These are phyloP conservation scores for Phascolomyces articulosus DNA, from an alignment of 371 early-diverging fungal genomes.

Conservation along the genomic window DNA sequence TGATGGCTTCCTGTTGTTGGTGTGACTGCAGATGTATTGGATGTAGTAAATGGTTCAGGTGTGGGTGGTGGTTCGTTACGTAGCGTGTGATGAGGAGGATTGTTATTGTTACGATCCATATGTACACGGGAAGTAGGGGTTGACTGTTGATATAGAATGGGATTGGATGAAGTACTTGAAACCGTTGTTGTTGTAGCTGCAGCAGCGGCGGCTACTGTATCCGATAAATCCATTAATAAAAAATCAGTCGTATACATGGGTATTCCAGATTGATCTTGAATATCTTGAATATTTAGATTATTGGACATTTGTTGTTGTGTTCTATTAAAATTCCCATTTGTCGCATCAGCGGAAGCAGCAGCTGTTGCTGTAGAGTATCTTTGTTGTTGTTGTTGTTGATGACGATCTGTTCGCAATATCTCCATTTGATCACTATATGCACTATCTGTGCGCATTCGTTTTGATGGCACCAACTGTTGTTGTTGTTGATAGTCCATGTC, in stretches of 20 bases:
- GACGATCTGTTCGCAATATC: neutral
- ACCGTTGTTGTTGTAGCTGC: constrained; percentile 11
- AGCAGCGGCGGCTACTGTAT: neutral
- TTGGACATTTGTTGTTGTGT: neutral
- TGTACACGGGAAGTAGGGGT: neutral
- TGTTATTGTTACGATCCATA: neutral
- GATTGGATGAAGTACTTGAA: constrained; percentile 7
- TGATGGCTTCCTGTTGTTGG: neutral
- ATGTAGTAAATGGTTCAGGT: constrained; percentile 9
- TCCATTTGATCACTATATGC: neutral
- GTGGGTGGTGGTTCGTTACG: constrained; percentile 9
- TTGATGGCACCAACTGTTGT: neutral
- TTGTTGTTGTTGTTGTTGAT: constrained; percentile 3
- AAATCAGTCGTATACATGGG: constrained; percentile 6
- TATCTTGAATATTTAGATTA: constrained; percentile 3
- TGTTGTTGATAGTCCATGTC: constrained; percentile 5
- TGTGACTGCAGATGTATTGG: neutral
- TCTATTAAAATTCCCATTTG: neutral
- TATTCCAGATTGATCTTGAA: constrained; percentile 5
- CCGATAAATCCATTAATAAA: constrained; percentile 11
- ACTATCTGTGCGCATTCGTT: constrained; percentile 9
- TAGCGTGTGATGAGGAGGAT: neutral
- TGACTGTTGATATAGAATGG: neutral
- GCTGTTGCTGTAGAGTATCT: constrained; percentile 8
- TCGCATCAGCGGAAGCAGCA: neutral